Conservation (phyloP, 805 yeast genomes). For the Deakozyma indianensis region DNA sequence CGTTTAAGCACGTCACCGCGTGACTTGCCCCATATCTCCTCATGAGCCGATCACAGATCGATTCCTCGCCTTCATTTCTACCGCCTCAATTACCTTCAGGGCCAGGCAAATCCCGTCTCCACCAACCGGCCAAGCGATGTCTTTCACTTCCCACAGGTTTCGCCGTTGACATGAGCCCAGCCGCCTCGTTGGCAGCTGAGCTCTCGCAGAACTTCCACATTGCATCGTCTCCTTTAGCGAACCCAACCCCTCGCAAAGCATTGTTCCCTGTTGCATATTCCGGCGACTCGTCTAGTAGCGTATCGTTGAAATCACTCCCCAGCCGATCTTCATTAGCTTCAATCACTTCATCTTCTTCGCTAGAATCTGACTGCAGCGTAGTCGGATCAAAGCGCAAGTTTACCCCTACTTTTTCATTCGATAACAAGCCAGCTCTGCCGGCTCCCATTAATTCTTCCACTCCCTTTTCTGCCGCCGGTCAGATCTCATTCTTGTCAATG, state of each 20-base stretch:
- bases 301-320: background rate
- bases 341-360: background rate
- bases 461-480: constrained; percentile 5
- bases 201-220: constrained; percentile 23
- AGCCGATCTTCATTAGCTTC: background rate
- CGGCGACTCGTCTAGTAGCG: background rate
- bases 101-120: constrained; percentile 7
- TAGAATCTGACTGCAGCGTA: constrained; percentile 4
- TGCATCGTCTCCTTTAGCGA: constrained; percentile 13
- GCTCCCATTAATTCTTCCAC: background rate
- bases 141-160: constrained; percentile 8
- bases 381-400: constrained; percentile 3
- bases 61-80: constrained; percentile 11
- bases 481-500: background rate
- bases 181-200: constrained; percentile 23
- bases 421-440: constrained; percentile 1
- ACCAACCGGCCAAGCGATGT: constrained; percentile 3
- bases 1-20: no score
- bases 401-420: background rate
- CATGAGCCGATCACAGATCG: constrained; percentile 3
- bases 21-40: no score
- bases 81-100: constrained; percentile 7
- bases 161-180: constrained; percentile 11
- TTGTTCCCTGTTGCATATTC: constrained; percentile 15
- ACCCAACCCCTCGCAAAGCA: constrained; percentile 22